phyloP scores from a whole-genome alignment of 768 basidiomycete species.

The Fomitopsis serialis region DNA sequence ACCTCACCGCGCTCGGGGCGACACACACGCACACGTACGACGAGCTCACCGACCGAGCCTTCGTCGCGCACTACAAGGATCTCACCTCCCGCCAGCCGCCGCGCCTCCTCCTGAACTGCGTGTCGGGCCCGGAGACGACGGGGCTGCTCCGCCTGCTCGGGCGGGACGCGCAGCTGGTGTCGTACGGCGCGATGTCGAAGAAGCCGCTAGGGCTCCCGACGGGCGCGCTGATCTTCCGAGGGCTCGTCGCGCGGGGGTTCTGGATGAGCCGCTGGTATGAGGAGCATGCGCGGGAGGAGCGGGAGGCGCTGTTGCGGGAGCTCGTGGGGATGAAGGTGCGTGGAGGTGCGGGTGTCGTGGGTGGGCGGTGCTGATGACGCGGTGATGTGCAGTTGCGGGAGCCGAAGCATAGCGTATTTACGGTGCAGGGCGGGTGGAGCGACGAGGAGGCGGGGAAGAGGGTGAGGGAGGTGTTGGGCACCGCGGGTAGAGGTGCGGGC shows the following conservation, averaged over 20 bases:
- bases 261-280: conserved; percentile 76
- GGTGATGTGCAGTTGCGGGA: conserved; percentile 47
- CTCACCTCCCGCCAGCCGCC: conserved; percentile 48
- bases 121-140: conserved; percentile 63
- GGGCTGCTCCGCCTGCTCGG: conserved; percentile 67
- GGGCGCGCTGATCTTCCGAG: conserved; percentile 80
- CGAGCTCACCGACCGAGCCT: conserved; percentile 53
- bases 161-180: conserved; percentile 66
- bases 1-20: conserved; percentile 60
- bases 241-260: conserved; percentile 69
- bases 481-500: conserved; percentile 30
- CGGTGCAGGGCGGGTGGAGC: conserved; percentile 35
- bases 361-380: not conserved
- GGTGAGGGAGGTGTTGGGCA: conserved; percentile 30
- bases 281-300: conserved; percentile 39
- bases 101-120: conserved; percentile 49
- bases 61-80: conserved; percentile 48
- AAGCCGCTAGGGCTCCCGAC: conserved; percentile 73
- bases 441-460: conserved; percentile 31
- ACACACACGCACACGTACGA: conserved; percentile 77
- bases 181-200: conserved; percentile 91
- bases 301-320: conserved; percentile 27
- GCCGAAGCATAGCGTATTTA: conserved; percentile 66
- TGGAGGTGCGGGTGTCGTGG: conserved; percentile 2
- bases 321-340: conserved; percentile 47